These are phyloP conservation scores for Corymbia calophylla DNA, from an alignment of 441 rosid species.

Conservation along the genomic window DNA sequence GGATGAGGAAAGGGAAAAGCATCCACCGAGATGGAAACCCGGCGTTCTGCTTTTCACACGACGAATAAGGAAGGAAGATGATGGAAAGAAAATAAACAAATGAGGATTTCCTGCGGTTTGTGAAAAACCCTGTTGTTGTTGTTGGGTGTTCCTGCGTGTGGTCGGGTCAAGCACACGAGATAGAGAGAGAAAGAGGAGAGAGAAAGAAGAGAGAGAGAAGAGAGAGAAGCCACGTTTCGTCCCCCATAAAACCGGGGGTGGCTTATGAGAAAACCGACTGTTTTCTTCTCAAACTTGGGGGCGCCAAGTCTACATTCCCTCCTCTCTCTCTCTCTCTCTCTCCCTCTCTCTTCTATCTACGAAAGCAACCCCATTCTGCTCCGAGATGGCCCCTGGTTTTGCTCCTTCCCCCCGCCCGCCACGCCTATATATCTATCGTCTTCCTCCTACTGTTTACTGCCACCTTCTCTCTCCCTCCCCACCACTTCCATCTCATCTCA, in stretches of 20 bases:
- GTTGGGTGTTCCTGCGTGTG: background rate
- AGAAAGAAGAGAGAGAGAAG: background rate
- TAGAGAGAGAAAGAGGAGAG: background rate
- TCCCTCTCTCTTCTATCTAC: background rate
- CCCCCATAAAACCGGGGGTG: background rate
- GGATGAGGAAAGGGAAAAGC: background rate
- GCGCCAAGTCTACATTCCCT: background rate
- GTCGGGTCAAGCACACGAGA: background rate
- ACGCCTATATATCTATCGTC: background rate
- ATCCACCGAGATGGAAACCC: background rate
- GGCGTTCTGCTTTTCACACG: background rate
- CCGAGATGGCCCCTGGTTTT: conserved; percentile 13
- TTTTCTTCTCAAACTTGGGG: background rate
- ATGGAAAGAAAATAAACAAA: background rate
- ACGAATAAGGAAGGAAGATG: background rate
- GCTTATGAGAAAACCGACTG: background rate
- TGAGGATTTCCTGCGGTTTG: background rate
- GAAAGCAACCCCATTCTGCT: background rate
- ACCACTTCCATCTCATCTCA: background rate
- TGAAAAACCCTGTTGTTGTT: background rate
- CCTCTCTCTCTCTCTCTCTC: background rate
- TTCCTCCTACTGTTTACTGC: background rate
- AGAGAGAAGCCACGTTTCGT: background rate
- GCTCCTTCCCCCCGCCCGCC: background rate
- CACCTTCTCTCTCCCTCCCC: background rate